Conservation (phyloP, 495 filamentous ascomycete genomes). For the Chaetomium fimeti region DNA sequence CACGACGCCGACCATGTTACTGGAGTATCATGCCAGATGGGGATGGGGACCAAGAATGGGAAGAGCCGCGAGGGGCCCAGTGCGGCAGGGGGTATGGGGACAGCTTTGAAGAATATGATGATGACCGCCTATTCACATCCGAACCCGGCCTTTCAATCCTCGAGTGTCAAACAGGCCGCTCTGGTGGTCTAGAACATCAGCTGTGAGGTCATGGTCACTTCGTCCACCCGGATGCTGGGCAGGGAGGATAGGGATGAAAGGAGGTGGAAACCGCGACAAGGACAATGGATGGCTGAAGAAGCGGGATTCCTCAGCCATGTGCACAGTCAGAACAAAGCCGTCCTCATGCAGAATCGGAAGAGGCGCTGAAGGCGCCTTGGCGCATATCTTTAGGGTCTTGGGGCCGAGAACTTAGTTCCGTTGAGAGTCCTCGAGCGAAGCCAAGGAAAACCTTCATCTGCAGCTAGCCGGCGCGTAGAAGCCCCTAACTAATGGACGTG, state of each 20-base stretch:
- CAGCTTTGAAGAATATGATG: conserved; percentile 1
- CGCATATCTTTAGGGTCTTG: neutral
- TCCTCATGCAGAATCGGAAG: neutral
- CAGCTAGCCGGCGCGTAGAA: too few species aligned
- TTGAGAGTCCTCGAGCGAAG: neutral
- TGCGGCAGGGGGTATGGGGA: neutral
- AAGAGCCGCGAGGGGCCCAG: neutral
- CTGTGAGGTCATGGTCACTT: neutral
- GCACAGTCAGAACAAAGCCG: conserved; percentile 10
- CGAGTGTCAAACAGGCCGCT: conserved; percentile 4
- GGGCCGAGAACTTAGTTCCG: neutral
- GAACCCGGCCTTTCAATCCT: neutral
- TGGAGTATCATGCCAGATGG: neutral
- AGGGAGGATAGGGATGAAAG: neutral
- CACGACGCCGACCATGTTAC: conserved; percentile 27
- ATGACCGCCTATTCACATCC: neutral
- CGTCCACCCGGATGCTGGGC: neutral
- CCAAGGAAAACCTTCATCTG: too few species aligned
- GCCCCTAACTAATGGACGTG: too few species aligned
- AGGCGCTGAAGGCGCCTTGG: neutral
- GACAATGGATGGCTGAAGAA: neutral
- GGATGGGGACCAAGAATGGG: neutral
- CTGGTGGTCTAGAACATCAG: conserved; percentile 10
- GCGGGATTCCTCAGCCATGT: neutral
- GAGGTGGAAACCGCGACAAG: neutral